These are phyloP conservation scores for Iberis pinnata DNA, from an alignment of 345 rosid genomes.

Conservation along the genomic window DNA sequence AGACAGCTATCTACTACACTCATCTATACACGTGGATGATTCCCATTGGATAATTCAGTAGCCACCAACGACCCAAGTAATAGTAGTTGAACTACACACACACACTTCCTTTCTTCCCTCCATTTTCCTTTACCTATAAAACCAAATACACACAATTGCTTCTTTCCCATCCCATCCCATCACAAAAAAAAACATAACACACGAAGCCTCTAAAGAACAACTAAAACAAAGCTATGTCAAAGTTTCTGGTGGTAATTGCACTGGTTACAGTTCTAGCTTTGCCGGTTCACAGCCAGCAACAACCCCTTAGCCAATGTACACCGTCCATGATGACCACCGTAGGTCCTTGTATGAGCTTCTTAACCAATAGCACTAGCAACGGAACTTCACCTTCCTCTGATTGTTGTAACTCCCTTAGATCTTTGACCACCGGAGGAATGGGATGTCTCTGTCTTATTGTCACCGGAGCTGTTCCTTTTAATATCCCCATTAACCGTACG, in stretches of 20 bases:
- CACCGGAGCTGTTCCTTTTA: slow-evolving; percentile 62
- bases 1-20: slow-evolving; percentile 19
- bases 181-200: slow-evolving; percentile 11
- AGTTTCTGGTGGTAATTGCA: neutral
- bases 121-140: neutral
- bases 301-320: slow-evolving; percentile 46
- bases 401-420: slow-evolving; percentile 59
- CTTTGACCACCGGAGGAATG: slow-evolving; percentile 48
- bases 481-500: slow-evolving; percentile 60
- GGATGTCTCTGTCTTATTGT: slow-evolving; percentile 68
- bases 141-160: neutral
- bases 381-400: slow-evolving; percentile 51
- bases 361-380: slow-evolving; percentile 52
- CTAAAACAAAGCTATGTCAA: slow-evolving; percentile 23
- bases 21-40: neutral
- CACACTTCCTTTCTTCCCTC: neutral
- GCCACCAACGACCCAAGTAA: neutral
- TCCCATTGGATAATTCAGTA: neutral
- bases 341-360: slow-evolving; percentile 60
- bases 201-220: neutral
- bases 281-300: slow-evolving; percentile 39
- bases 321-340: slow-evolving; percentile 44
- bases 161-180: neutral
- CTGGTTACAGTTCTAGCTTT: slow-evolving; percentile 21
- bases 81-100: neutral